These are phyloP conservation scores for Neurospora hispaniola DNA, from an alignment of 495 filamentous ascomycete genomes.

Conservation along the genomic window DNA sequence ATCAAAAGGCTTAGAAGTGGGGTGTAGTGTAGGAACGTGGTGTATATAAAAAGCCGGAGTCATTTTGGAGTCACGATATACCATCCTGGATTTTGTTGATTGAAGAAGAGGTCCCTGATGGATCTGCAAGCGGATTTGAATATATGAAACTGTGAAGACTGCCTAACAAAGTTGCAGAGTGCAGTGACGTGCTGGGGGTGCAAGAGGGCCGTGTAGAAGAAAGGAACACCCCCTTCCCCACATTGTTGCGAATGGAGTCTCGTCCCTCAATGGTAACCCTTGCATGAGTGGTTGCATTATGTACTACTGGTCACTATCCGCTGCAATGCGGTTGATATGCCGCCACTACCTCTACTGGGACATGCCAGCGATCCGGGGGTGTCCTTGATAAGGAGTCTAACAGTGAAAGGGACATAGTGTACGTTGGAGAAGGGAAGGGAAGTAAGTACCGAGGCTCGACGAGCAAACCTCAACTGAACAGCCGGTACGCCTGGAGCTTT, in stretches of 20 bases:
- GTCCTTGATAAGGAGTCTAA: not conserved
- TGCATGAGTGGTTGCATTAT: not conserved
- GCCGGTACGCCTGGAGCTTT: not conserved
- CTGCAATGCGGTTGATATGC: not conserved
- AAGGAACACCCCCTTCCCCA: not conserved
- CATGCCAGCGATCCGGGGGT: not conserved
- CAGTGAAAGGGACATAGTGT: not conserved
- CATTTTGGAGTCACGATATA: not conserved
- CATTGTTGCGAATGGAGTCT: not conserved
- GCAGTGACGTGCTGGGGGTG: not conserved
- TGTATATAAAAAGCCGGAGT: not conserved
- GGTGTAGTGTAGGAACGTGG: not conserved
- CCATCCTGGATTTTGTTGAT: not conserved
- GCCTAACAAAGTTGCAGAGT: not conserved
- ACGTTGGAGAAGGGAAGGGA: too few relatives aligned
- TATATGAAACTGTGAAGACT: not conserved
- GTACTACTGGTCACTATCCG: not conserved
- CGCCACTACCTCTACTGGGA: not conserved
- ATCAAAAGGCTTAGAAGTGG: slow-evolving; percentile 37
- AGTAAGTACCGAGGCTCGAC: not conserved
- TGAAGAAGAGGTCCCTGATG: not conserved
- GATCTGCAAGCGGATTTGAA: not conserved
- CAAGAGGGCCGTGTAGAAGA: not conserved
- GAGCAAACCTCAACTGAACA: not conserved
- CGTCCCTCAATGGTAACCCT: not conserved